phyloP scores from a whole-genome alignment of 108 stramenopile genomes.

The Cyclostephanos invisitatus region DNA sequence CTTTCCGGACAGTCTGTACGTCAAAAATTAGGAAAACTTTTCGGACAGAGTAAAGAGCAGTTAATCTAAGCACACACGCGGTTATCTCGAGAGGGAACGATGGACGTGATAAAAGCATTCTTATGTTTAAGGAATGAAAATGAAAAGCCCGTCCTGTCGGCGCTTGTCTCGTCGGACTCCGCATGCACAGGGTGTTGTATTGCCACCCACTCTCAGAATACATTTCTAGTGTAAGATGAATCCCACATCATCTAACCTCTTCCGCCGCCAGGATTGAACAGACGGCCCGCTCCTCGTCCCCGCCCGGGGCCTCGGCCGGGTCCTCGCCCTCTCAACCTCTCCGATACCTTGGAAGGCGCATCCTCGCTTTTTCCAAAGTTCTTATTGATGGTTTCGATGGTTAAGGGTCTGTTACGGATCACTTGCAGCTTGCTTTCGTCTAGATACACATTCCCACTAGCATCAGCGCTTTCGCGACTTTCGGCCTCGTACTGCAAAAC shows the following conservation, averaged over 20 bases:
- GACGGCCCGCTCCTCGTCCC: conserved; percentile 46
- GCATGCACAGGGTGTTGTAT: too few relatives aligned
- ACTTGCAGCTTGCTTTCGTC: conserved; percentile 81
- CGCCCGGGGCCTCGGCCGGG: conserved; percentile 8
- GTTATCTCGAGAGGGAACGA: too few relatives aligned
- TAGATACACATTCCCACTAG: conserved; percentile 85
- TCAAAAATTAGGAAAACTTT: too few relatives aligned
- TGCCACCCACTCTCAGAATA: neutral
- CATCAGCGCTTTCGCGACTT: conserved; percentile 58
- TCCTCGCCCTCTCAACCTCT: conserved; percentile 39
- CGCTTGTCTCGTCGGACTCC: too few relatives aligned
- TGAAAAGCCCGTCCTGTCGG: too few relatives aligned
- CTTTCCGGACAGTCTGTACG: too few relatives aligned
- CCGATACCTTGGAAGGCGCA: conserved; percentile 43
- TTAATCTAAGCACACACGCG: too few relatives aligned
- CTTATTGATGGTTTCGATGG: conserved; percentile 77
- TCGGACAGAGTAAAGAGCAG: too few relatives aligned
- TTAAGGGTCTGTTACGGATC: conserved; percentile 81
- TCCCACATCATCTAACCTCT: conserved; percentile 3
- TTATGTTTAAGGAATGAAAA: too few relatives aligned
- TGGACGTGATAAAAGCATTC: too few relatives aligned
- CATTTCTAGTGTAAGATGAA: neutral
- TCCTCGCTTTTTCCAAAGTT: conserved; percentile 75
- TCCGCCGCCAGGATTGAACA: conserved; percentile 48
- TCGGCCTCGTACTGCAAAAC: conserved; percentile 88